Evolutionary conservation across 768 basidiomycete genomes (phyloP).

Genomic region (Naematelia aurantialba): DNA sequence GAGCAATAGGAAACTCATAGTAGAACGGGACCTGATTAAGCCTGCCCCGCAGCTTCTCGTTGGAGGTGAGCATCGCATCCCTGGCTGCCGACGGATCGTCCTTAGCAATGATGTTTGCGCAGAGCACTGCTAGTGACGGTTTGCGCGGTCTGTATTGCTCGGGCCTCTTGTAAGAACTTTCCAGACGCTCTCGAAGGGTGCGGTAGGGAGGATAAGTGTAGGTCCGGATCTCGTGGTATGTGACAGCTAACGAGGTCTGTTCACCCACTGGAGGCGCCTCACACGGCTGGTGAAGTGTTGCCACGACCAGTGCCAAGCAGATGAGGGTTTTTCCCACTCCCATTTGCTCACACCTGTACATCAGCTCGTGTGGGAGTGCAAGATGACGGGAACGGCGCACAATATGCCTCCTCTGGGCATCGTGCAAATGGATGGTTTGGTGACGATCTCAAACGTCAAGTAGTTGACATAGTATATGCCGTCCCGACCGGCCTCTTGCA

Average conservation of each 20-base stretch:
- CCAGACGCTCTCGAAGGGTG: background rate
- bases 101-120: constrained; percentile 19
- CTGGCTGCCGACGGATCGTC: constrained; percentile 20
- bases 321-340: constrained; percentile 47
- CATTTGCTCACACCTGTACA: constrained; percentile 39
- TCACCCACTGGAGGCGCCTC: background rate
- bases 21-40: constrained; percentile 16
- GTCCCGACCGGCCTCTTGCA: constrained; percentile 10
- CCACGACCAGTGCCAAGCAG: constrained; percentile 37
- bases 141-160: background rate
- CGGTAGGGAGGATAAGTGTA: background rate
- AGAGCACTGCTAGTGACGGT: constrained; percentile 24
- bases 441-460: constrained; percentile 7
- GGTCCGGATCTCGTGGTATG: background rate
- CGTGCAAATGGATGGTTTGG: constrained; percentile 1
- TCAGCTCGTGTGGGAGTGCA: background rate
- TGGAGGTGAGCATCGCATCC: background rate
- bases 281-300: constrained; percentile 21
- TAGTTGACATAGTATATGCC: constrained; percentile 14
- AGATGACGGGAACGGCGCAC: constrained; percentile 2
- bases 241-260: background rate
- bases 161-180: background rate
- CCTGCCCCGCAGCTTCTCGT: background rate
- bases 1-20: constrained; percentile 21
- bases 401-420: constrained; percentile 21